These are phyloP conservation scores for Xylaria curta DNA, from an alignment of 495 filamentous ascomycete species.

Conservation along the genomic window DNA sequence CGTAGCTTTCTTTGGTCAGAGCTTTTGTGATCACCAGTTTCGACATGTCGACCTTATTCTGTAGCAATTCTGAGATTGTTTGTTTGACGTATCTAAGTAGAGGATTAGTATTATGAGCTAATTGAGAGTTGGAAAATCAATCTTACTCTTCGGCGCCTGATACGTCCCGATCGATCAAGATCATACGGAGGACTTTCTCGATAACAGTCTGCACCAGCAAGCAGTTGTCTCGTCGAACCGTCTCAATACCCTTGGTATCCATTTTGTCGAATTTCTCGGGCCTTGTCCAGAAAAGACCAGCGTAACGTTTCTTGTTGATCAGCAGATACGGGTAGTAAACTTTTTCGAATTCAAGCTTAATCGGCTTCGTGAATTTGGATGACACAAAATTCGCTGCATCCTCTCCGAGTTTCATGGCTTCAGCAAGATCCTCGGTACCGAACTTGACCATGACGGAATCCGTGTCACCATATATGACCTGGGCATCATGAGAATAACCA, in stretches of 20 bases:
- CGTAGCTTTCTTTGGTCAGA: slow-evolving; percentile 80
- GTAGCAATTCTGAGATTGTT: slow-evolving; percentile 91
- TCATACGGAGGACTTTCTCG: slow-evolving; percentile 93
- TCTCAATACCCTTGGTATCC: slow-evolving; percentile 99
- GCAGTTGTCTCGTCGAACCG: slow-evolving; percentile 95
- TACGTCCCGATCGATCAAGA: slow-evolving; percentile 90
- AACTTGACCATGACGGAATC: slow-evolving; percentile 99
- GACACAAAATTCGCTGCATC: slow-evolving; percentile 90
- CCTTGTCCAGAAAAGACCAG: slow-evolving; percentile 95
- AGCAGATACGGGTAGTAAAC: slow-evolving; percentile 98
- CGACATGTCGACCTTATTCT: slow-evolving; percentile 99
- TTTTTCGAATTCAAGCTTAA: slow-evolving; percentile 99
- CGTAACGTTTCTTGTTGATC: slow-evolving; percentile 99
- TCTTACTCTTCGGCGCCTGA: slow-evolving; percentile 91
- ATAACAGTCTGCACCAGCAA: slow-evolving; percentile 95
- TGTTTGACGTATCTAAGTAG: slow-evolving; percentile 86
- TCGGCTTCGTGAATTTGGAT: slow-evolving; percentile 88
- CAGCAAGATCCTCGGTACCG: slow-evolving; percentile 79
- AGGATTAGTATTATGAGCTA: slow-evolving; percentile 20
- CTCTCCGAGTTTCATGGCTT: slow-evolving; percentile 92
- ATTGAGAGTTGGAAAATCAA: slow-evolving; percentile 19
- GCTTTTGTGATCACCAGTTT: slow-evolving; percentile 99
- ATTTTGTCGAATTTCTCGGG: slow-evolving; percentile 98
- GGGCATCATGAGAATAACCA: slow-evolving; percentile 89
- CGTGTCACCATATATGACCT: slow-evolving; percentile 98